Evolutionary conservation across 139 green algal genomes (phyloP), one percentile per base, ranked within the genome.

Genomic region (Pseudopediastrum boryanum): DNA sequence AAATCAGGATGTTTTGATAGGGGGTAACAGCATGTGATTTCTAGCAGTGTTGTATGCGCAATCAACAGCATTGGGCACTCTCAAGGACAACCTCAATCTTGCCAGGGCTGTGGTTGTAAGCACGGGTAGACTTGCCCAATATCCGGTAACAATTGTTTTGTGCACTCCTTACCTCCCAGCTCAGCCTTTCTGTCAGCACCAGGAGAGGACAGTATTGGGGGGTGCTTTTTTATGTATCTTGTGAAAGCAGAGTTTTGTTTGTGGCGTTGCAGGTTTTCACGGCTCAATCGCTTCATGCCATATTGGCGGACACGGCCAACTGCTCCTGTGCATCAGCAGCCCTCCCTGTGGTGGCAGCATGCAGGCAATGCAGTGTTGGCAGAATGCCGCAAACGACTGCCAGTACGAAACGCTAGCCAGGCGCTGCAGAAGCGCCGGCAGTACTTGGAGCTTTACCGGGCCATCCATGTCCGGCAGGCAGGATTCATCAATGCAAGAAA

Each of bases 301-400:
- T 13, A 67, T 10, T 81, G 74, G 74, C 65, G 44, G 23, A 33
- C 50, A 25, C 50, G 77, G 46, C 77, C 77, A n/a, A 4, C 10
- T 4, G 33, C 62, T 2, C 70, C 73, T 31, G 56, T 89, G 0
- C 52, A 44, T 4, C 23, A 58, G 38, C 43, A 62, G 0, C 85
- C 85, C 27, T 65, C 79, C 23, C 41, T 71, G 2, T 90, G 86
- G 86, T 90, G 86, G 86, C 80, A 85, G 58, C 86, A 90, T 36
- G 86, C 86, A 1, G 68, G 80, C 39, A 42, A 65, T 0, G 80
- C 75, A 0, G 75, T 87, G 33, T 62, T 88, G 4, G 48, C 62
- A 13, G 83, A 87, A 21, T 88, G 86, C 83, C 58, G 85, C 25
- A 74, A 46, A 10, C 50, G 75, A 29, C 21, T 38, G 3, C 75